Evolutionary conservation across 257 asterid genomes (phyloP).

Genomic region (Penstemon barbatus): DNA sequence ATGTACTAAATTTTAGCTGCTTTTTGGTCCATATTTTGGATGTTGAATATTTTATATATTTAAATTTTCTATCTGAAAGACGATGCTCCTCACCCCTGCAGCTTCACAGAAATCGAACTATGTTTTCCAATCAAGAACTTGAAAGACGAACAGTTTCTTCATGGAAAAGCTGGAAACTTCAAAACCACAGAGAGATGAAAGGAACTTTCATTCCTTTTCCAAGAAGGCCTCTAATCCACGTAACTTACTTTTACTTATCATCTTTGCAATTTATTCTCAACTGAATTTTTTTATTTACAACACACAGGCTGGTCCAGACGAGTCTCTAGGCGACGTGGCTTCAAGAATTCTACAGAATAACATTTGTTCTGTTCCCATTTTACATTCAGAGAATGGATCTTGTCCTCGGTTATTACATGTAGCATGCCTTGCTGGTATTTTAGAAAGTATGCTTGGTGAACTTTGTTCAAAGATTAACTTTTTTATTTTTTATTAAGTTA

Average conservation of each 20-base stretch:
- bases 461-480: constrained; percentile 3
- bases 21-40: background rate
- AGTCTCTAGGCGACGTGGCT: constrained; percentile 52
- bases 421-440: constrained; percentile 58
- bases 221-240: constrained; percentile 62
- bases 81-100: constrained; percentile 28
- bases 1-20: too few species aligned
- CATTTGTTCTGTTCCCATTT: constrained; percentile 57
- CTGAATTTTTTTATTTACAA: background rate
- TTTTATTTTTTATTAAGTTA: background rate
- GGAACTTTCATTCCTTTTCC: constrained; percentile 33
- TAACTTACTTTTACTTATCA: constrained; percentile 25
- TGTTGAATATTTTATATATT: background rate
- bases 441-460: constrained; percentile 41
- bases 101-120: constrained; percentile 53
- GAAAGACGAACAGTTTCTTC: constrained; percentile 54
- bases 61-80: constrained; percentile 6
- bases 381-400: constrained; percentile 49
- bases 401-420: constrained; percentile 48
- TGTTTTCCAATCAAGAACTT: constrained; percentile 46
- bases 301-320: constrained; percentile 75
- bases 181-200: constrained; percentile 34
- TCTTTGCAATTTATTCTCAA: background rate
- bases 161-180: constrained; percentile 61
- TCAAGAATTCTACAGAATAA: constrained; percentile 55